Evolutionary conservation across 495 filamentous ascomycete species (phyloP), one percentile per base, ranked within the genome.

Genomic region (Penicillium alfredii): DNA sequence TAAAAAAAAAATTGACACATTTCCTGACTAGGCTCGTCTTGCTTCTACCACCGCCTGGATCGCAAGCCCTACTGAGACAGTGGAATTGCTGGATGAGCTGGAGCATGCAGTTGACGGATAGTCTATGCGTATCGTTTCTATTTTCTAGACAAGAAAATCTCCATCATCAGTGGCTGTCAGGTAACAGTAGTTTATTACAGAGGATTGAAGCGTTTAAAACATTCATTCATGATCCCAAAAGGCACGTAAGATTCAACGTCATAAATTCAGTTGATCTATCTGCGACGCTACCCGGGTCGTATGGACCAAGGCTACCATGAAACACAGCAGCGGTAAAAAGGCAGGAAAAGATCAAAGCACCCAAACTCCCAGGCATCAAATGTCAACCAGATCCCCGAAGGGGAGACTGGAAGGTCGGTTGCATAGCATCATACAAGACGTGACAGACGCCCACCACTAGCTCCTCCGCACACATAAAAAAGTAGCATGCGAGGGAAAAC

Each of bases 11-110:
- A 31, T 27, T 31, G 11, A 42, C 19, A 30, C 36, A 13, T 10
- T 32, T 13, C n/a, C 17, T 14, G 4, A 23, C 16, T 22, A 77
- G 73, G 78, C 78, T 6, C 66, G 78, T 3, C 53, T 82, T 20
- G 79, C 78, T 8, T 81, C 76, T 20, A 81, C 78, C 0, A 82
- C 78, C 6, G 79, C 80, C 4, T 99, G 92, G 93, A 95, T 99
- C 43, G 89, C 93, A 8, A 94, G 70, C 51, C 92, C 92, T 0
- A 66, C 73, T 1, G 93, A 98, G 66, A 97, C 93, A 22, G 84
- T 95, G 5, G 76, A 82, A 45, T 61, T 96, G 37, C 59, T 97
- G 30, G 88, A 94, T 53, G 89, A 97, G 15, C 17, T 64, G 36
- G 61, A 63, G 21, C 33, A 39, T 17, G 40, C 42, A 7, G 41